Base-by-base conservation (phyloP, 2,329 filamentous ascomycete genomes). In the Trichoderma oligosporum region DNA sequence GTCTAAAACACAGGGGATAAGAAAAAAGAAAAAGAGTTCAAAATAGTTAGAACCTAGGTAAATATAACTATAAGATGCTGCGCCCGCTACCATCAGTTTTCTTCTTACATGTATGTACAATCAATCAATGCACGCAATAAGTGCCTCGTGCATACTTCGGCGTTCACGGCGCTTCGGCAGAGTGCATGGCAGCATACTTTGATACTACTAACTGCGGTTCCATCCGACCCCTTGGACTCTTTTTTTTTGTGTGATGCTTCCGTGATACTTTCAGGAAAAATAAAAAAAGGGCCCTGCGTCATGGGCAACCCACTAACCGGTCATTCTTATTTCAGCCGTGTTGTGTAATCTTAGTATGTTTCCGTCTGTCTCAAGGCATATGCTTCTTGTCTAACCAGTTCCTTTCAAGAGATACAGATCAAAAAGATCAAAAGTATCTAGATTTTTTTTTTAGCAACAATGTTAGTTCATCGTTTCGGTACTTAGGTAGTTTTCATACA, bases 71-170 rank as follows among this genome's bases (percentile, higher is more conserved):
- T 29, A 39, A 24, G 35, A 38, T 51, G 47, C 49, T 53, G 49
- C 14, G 27, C 4, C 36, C 49, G 48, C 48, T 38, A 42, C 49
- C 24, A 39, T 20, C 18, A 29, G 24, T 36, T 41, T 14, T 36
- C 25, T 14, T 41, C 11, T 3, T 20, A 16, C 25, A 24, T 52
- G 35, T 12, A 41, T 24, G 48, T 25, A 35, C 49, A 18, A 53
- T 44, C 5, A 31, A 11, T 31, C 39, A 36, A 54, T 44, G 39
- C 51, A 20, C 51, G 39, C 51, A 45, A 9, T 33, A 9, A 20
- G 11, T n/a, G 41, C 42, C 31, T 55, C 41, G 51, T 46, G 39
- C 41, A 46, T 55, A 38, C n/a, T 38, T 55, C 51, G 51, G 51
- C 12, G 51, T 46, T 46, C 31, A 39, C 51, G 51, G 51, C 51